Percentiles rank a stretch among this genome's conserved stretches.
Evolutionary conservation across 192 early-diverging fungal species (phyloP).

Genomic region (Coemansia sp.): DNA sequence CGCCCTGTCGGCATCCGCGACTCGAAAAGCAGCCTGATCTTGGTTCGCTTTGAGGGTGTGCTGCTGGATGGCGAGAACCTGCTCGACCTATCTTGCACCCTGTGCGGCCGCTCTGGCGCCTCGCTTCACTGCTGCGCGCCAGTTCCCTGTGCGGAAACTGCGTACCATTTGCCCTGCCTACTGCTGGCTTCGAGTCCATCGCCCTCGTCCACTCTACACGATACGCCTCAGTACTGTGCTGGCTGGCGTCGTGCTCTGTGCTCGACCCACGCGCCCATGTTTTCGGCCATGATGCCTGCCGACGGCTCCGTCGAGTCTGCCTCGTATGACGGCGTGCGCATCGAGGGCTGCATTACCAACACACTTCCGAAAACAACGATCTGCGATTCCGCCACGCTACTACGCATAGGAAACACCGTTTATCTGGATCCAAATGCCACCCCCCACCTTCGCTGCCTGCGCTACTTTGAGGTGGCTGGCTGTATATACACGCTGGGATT

Average conservation of each 20-base stretch:
- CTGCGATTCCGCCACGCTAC: no score
- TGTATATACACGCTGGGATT: slow-evolving; percentile 4
- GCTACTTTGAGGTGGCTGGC: slow-evolving; percentile 2
- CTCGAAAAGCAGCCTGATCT: neutral
- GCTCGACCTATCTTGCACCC: slow-evolving; percentile 8
- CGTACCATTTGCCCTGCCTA: slow-evolving; percentile 44
- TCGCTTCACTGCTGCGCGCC: slow-evolving; percentile 51
- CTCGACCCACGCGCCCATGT: slow-evolving; percentile 25
- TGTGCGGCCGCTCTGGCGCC: slow-evolving; percentile 27
- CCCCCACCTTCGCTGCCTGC: slow-evolving; percentile 8
- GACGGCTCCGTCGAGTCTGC: slow-evolving; percentile 12
- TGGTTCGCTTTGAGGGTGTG: slow-evolving; percentile 34
- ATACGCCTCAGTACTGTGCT: slow-evolving; percentile 23
- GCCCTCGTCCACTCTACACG: neutral
- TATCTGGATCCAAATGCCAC: no score
- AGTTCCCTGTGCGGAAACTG: slow-evolving; percentile 23
- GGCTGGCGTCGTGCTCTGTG: slow-evolving; percentile 46
- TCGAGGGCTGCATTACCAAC: slow-evolving; percentile 5
- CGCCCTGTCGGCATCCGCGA: slow-evolving; percentile 8
- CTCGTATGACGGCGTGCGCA: slow-evolving; percentile 12
- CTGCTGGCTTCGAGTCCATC: slow-evolving; percentile 22
- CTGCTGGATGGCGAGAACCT: slow-evolving; percentile 2
- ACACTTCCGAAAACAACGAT: no score
- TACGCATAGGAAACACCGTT: no score
- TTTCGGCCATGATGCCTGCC: slow-evolving; percentile 37